Evolutionary conservation across 1,284 basidiomycete species (phyloP).

Genomic region (Puccinia horiana): DNA sequence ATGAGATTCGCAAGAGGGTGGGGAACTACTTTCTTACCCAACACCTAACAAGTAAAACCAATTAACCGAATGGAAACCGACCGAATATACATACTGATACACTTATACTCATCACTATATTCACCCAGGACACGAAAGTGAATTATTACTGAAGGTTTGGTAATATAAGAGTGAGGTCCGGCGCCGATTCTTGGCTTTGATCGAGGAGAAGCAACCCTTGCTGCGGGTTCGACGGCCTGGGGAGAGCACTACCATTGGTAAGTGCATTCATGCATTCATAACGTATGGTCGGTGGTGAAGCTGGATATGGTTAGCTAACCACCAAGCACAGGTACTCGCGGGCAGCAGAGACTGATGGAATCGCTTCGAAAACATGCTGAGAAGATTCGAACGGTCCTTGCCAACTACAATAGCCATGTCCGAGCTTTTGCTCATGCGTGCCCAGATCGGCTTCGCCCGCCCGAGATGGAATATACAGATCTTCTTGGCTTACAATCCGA

Average conservation of each 20-base stretch:
- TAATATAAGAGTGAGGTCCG: not conserved
- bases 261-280: not conserved
- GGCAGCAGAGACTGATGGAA: not conserved
- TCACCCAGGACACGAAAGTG: not conserved
- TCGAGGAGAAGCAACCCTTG: slow-evolving; percentile 8
- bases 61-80: no score
- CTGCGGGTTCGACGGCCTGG: no score
- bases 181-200: not conserved
- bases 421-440: not conserved
- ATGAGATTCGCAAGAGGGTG: not conserved
- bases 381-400: not conserved
- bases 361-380: no score
- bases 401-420: not conserved
- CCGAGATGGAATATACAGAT: not conserved
- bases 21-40: not conserved
- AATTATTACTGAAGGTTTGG: slow-evolving; percentile 4
- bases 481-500: not conserved
- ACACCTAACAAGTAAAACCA: not conserved
- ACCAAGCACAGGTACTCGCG: not conserved
- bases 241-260: no score
- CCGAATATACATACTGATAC: not conserved
- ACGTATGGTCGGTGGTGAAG: no score
- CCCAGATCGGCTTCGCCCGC: not conserved
- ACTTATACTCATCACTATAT: not conserved
- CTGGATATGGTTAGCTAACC: no score